phyloP scores from a whole-genome alignment of 768 basidiomycete genomes.

The Leucocoprinus sp. region DNA sequence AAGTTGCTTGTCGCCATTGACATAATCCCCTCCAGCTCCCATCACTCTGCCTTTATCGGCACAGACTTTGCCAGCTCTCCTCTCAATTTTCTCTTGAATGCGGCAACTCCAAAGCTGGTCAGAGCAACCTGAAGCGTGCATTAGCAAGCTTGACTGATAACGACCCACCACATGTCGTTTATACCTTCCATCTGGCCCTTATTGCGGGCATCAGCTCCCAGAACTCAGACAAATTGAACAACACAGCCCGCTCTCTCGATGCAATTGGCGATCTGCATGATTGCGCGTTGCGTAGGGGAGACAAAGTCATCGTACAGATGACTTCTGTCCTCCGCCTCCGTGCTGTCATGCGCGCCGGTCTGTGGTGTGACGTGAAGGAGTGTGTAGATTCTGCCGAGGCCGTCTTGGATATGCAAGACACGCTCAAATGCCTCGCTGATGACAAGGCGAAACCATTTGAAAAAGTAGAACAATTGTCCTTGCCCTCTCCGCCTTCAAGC shows the following conservation, averaged over 20 bases:
- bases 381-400: conserved; percentile 47
- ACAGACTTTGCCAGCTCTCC: conserved; percentile 53
- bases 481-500: conserved; percentile 3
- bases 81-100: conserved; percentile 48
- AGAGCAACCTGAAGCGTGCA: conserved; percentile 48
- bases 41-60: conserved; percentile 50
- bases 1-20: background rate
- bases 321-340: conserved; percentile 39
- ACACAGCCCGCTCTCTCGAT: conserved; percentile 20
- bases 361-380: conserved; percentile 43
- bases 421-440: conserved; percentile 25
- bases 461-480: conserved; percentile 15
- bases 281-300: conserved; percentile 22
- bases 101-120: conserved; percentile 49
- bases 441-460: conserved; percentile 16
- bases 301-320: conserved; percentile 25
- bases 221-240: conserved; percentile 11
- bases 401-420: conserved; percentile 39
- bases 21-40: conserved; percentile 41
- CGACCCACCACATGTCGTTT: conserved; percentile 46
- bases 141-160: conserved; percentile 33
- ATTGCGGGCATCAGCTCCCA: conserved; percentile 30
- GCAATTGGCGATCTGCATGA: conserved; percentile 27
- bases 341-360: conserved; percentile 47
- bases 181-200: conserved; percentile 47